phyloP scores from a whole-genome alignment of 2,329 filamentous ascomycete species.

The Coccinonectria pachysandricola region DNA sequence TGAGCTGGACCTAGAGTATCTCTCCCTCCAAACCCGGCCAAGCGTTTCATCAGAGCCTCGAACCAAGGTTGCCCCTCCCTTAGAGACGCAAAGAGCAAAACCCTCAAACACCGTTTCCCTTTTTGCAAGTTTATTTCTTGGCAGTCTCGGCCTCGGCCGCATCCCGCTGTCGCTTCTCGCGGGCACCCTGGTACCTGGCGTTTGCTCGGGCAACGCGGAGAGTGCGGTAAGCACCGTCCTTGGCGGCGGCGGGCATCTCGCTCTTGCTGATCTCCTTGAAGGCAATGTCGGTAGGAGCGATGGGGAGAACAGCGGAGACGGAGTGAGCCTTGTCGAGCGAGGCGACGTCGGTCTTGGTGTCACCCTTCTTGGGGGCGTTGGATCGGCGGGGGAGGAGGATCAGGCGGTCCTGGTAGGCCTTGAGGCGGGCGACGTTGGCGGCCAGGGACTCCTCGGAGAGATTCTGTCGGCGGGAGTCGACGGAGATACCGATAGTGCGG shows the following conservation, averaged over 20 bases:
- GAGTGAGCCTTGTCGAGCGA: constrained; percentile 50
- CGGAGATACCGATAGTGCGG: constrained; percentile 90
- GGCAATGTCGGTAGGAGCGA: constrained; percentile 55
- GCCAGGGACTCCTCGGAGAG: constrained; percentile 90
- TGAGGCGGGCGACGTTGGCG: constrained; percentile 92
- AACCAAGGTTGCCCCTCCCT: constrained; percentile 29
- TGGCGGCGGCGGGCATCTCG: constrained; percentile 62
- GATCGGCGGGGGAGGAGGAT: constrained; percentile 96
- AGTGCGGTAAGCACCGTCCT: constrained; percentile 78
- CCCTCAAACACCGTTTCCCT: constrained; percentile 32
- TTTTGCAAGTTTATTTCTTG: constrained; percentile 64
- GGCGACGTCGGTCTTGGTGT: constrained; percentile 72
- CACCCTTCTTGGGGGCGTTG: constrained; percentile 88
- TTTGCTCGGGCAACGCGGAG: constrained; percentile 79
- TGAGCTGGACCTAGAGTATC: constrained; percentile 32
- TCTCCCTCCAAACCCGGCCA: constrained; percentile 26
- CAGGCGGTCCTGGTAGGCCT: constrained; percentile 92
- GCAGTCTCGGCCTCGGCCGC: constrained; percentile 73
- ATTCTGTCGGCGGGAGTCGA: constrained; percentile 95
- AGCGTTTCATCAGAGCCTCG: constrained; percentile 26
- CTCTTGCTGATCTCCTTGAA: constrained; percentile 72
- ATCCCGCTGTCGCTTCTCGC: constrained; percentile 88
- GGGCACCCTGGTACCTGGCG: constrained; percentile 67
- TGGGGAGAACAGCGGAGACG: constrained; percentile 52
- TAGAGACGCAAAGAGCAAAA: constrained; percentile 33